Conservation (phyloP, 208 protist species). For the Leishmania aethiopica region DNA sequence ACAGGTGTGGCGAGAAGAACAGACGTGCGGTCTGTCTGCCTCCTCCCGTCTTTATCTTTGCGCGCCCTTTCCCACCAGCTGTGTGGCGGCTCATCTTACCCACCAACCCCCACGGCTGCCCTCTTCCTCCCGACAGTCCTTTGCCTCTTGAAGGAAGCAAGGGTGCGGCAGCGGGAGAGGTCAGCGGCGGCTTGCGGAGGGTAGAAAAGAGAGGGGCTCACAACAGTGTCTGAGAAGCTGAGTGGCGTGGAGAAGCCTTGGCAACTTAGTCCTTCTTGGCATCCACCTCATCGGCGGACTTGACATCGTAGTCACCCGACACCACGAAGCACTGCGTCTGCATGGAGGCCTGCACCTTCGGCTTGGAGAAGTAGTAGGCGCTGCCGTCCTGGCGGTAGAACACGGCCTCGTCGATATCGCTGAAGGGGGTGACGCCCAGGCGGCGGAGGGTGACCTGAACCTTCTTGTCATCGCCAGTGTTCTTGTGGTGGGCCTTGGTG, state of each 20-base stretch:
- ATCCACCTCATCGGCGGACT: conserved; percentile 72
- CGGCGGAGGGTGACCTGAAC: conserved; percentile 94
- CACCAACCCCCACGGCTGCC: not conserved
- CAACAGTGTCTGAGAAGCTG: not conserved
- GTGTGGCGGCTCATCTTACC: not conserved
- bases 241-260: not conserved
- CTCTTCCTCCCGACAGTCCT: not conserved
- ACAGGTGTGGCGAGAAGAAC: not conserved
- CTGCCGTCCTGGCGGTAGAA: conserved; percentile 97
- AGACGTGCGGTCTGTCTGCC: not conserved
- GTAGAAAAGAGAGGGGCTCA: no score
- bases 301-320: conserved; percentile 88
- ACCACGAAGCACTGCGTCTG: conserved; percentile 97
- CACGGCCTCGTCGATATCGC: conserved; percentile 97
- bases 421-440: conserved; percentile 95
- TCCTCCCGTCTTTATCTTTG: not conserved
- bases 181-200: not conserved
- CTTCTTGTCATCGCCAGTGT: conserved; percentile 93
- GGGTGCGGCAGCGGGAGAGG: not conserved
- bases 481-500: conserved; percentile 83
- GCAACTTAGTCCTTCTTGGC: conserved; percentile 47
- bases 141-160: not conserved
- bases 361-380: conserved; percentile 97
- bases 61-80: not conserved
- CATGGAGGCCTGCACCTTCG: conserved; percentile 97